These are phyloP conservation scores for Mrakia frigida DNA, from an alignment of 768 basidiomycete genomes.

Conservation along the genomic window DNA sequence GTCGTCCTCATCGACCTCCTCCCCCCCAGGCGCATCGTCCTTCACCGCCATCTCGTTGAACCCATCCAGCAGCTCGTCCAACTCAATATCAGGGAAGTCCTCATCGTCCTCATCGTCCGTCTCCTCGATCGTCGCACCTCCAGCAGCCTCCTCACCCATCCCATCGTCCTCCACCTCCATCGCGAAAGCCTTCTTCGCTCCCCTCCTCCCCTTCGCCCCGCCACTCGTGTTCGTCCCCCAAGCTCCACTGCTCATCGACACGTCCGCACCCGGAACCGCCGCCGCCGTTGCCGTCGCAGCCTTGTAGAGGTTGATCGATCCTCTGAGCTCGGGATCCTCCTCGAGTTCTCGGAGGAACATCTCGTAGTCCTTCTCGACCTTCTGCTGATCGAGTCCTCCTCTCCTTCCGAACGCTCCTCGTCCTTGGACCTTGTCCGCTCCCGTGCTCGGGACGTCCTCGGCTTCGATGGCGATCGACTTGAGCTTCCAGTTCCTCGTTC, in stretches of 20 bases:
- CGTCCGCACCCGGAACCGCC: slow-evolving; percentile 47
- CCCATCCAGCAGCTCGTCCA: slow-evolving; percentile 82
- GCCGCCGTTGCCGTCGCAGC: slow-evolving; percentile 40
- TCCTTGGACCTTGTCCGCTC: slow-evolving; percentile 42
- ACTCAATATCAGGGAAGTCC: slow-evolving; percentile 80
- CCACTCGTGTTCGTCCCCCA: slow-evolving; percentile 32
- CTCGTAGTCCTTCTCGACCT: slow-evolving; percentile 96
- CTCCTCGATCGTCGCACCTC: slow-evolving; percentile 38
- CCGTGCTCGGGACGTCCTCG: slow-evolving; percentile 75
- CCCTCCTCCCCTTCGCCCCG: slow-evolving; percentile 45
- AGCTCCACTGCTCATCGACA: slow-evolving; percentile 43
- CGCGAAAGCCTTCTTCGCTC: slow-evolving; percentile 44
- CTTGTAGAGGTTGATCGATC: slow-evolving; percentile 81
- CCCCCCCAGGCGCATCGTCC: slow-evolving; percentile 32
- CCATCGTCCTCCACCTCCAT: slow-evolving; percentile 38
- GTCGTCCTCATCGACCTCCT: slow-evolving; percentile 9
- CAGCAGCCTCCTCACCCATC: slow-evolving; percentile 49
- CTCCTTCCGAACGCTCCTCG: slow-evolving; percentile 82
- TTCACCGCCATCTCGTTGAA: slow-evolving; percentile 83
- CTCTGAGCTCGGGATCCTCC: slow-evolving; percentile 87
- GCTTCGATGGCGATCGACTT: slow-evolving; percentile 88
- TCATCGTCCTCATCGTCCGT: slow-evolving; percentile 57
- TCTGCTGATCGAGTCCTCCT: slow-evolving; percentile 83
- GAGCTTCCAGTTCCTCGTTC: slow-evolving; percentile 76
- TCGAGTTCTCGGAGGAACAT: slow-evolving; percentile 87